These are phyloP conservation scores for Pleurostoma richardsiae DNA, from an alignment of 2,329 filamentous ascomycete genomes.

Conservation along the genomic window DNA sequence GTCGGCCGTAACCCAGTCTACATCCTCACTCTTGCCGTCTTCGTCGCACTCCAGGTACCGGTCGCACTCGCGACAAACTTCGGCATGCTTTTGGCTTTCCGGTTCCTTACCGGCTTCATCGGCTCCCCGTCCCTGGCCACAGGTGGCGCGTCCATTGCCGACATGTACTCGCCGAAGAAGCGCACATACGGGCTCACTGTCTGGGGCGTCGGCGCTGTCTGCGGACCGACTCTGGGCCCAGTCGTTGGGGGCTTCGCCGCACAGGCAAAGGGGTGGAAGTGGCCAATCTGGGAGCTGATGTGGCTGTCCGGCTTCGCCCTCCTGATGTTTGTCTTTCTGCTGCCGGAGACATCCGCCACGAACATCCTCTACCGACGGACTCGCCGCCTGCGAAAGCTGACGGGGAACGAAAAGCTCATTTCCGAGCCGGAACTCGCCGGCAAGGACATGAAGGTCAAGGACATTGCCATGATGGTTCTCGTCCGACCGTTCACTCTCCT, in stretches of 20 bases:
- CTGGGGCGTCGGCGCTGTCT: constrained; percentile 48
- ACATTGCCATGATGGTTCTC: constrained; percentile 42
- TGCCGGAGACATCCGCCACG: constrained; percentile 55
- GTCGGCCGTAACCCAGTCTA: constrained; percentile 66
- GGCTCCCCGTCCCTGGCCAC: constrained; percentile 60
- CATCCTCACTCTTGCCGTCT: constrained; percentile 61
- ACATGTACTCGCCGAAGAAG: constrained; percentile 51
- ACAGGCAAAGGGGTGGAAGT: constrained; percentile 51
- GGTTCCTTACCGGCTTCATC: constrained; percentile 62
- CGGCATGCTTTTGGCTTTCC: constrained; percentile 55
- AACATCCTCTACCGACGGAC: constrained; percentile 51
- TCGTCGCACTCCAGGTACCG: constrained; percentile 61
- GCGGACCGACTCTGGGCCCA: constrained; percentile 49
- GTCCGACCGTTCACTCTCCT: constrained; percentile 56
- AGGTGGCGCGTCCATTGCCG: constrained; percentile 43
- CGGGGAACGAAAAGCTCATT: constrained; percentile 30
- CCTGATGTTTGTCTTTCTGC: constrained; percentile 52
- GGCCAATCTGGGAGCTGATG: constrained; percentile 59
- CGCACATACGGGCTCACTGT: constrained; percentile 53
- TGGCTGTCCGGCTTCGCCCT: constrained; percentile 56
- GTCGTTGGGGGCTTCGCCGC: constrained; percentile 57
- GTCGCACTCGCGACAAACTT: constrained; percentile 59
- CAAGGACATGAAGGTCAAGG: constrained; percentile 35
- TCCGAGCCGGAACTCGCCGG: constrained; percentile 49
- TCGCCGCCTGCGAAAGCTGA: constrained; percentile 35